Evolutionary conservation across 306 rosid species (phyloP), one percentile per base, ranked within the genome.

Genomic region (Acacia acuminata): DNA sequence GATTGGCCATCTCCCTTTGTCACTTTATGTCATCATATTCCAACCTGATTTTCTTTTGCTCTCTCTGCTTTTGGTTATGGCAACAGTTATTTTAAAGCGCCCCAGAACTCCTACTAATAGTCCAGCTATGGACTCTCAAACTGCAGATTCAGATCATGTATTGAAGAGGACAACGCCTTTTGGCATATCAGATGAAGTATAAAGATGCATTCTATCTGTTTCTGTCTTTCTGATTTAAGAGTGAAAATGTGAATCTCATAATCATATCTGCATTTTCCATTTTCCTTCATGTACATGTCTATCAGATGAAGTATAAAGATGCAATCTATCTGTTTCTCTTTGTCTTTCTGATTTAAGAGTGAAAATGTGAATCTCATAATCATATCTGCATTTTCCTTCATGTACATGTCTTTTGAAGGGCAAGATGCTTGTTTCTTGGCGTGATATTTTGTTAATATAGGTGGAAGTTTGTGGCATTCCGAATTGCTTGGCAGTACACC

Each of bases 41-140:
- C 38, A 25, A 71, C 75, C 77, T 81, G 82, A 84, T 64, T 75
- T 83, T 70, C 71, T 77, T 83, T 45, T 73, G 69, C 72, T 22
- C 55, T 70, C 55, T 85, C 69, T 84, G 60, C 80, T 81, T 79
- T 69, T 86, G 68, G 53, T 81, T 47, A 84, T 86, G 79, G 65
- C 81, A 82, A 82, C 94, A 88, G 97, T 97, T 75, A 84, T 91
- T 66, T 83, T 92, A 87, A 96, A 96, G 97, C 97, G 97, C 76
- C 98, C 99, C 79, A 92, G 99, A 89, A 94, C 99, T 85, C 99
- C 98, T 71, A 88, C 92, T 78, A 90, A 91, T 79, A 96, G 90
- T 87, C 93, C 97, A 42, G 87, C 93, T 74, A 89, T 96, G 92
- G 99, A 96, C 87, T 94, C 92, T 90, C 99, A 94, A 91, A 91